A percentile compares a stretch with the other conserved stretches of the same genome.
These are phyloP conservation scores for Teratosphaeria pseudoeucalypti DNA, from an alignment of 2,329 filamentous ascomycete genomes.

Conservation along the genomic window DNA sequence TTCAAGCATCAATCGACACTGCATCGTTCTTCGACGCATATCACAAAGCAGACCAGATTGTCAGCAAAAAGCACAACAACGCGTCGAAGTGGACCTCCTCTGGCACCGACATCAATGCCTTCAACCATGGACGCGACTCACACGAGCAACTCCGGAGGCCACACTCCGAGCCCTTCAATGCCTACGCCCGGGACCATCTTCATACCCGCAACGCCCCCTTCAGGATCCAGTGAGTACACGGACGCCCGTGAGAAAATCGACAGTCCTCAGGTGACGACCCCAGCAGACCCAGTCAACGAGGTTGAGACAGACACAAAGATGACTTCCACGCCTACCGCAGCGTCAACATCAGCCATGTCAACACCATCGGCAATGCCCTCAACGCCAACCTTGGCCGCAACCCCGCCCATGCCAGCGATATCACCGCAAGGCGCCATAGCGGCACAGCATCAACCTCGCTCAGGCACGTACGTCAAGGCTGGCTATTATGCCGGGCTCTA, in stretches of 20 bases:
- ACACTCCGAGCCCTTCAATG: background rate
- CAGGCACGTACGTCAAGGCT: background rate
- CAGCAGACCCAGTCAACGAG: background rate
- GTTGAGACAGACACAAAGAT: background rate
- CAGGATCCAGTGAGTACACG: background rate
- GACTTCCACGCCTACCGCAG: background rate
- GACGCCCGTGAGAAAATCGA: background rate
- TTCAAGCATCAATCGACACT: background rate
- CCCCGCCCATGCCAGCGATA: background rate
- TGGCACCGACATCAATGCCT: background rate
- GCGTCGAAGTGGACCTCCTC: background rate
- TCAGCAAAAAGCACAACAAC: background rate
- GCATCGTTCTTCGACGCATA: background rate
- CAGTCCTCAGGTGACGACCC: background rate
- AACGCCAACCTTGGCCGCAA: background rate
- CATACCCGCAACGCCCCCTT: background rate
- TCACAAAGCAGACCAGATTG: background rate
- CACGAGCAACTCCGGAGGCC: background rate
- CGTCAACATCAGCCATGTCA: background rate
- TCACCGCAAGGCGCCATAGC: background rate
- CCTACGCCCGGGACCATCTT: background rate
- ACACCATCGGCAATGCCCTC: background rate
- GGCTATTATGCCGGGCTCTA: background rate
- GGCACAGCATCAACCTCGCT: background rate
- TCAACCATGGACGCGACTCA: background rate